Percentiles rank a stretch among this genome's conserved stretches.
Evolutionary conservation across 2,329 filamentous ascomycete species (phyloP).

Genomic region (Calonectria leucothoes): DNA sequence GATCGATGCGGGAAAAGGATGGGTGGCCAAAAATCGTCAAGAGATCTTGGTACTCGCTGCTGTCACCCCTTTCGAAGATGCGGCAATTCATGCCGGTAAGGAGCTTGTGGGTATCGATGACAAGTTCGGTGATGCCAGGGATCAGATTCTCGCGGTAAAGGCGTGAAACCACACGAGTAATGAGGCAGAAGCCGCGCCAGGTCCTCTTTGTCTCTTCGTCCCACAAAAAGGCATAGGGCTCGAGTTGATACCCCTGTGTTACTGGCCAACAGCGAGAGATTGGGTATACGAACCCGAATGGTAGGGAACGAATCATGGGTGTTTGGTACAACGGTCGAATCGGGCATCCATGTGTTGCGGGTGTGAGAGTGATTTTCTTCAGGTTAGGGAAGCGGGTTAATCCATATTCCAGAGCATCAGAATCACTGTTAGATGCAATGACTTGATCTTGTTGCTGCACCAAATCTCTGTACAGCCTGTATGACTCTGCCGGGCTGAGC

Average conservation of each 20-base stretch:
- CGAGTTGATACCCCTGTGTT: background rate
- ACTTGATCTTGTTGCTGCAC: background rate
- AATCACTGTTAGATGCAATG: background rate
- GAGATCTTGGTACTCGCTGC: background rate
- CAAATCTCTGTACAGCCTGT: background rate
- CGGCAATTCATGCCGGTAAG: background rate
- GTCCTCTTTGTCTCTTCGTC: background rate
- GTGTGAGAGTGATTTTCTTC: background rate
- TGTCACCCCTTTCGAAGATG: background rate
- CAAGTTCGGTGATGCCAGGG: background rate
- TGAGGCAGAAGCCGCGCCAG: slow-evolving; percentile 18
- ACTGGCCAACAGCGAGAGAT: background rate
- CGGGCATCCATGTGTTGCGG: background rate
- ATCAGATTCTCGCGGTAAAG: background rate
- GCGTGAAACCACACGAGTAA: background rate
- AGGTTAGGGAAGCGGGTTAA: background rate
- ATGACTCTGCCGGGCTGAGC: background rate
- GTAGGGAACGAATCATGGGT: background rate
- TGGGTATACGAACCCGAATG: background rate
- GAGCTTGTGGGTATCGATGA: slow-evolving; percentile 7
- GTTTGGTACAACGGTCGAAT: background rate
- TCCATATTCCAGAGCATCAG: background rate
- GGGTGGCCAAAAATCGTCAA: background rate
- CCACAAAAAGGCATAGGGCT: background rate
- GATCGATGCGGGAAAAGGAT: background rate